Evolutionary conservation across 768 basidiomycete genomes (phyloP).

Genomic region (Trametes cingulata): DNA sequence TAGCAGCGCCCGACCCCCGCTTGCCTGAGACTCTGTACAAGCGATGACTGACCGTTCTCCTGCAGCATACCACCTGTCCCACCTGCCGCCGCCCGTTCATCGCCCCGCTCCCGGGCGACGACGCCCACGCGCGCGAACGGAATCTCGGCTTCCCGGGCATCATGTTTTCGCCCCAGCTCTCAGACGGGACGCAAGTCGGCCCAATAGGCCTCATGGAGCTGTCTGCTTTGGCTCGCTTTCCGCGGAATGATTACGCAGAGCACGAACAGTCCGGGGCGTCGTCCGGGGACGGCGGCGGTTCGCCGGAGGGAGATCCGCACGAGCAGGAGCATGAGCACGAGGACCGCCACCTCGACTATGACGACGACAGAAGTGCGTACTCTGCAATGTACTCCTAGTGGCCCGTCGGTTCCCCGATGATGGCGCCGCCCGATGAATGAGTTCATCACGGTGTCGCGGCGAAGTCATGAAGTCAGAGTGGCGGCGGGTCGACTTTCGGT

Average conservation of each 20-base stretch:
- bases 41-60: neutral
- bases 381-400: constrained; percentile 27
- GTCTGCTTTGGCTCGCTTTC: neutral
- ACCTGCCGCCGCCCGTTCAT: constrained; percentile 29
- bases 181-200: neutral
- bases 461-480: no score
- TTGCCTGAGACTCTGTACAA: no score
- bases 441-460: no score
- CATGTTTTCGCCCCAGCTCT: neutral
- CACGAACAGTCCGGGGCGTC: no score
- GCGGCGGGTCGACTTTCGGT: no score
- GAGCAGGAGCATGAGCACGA: neutral
- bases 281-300: no score
- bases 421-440: no score
- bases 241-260: neutral
- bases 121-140: neutral
- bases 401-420: no score
- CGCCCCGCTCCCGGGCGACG: neutral
- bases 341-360: neutral
- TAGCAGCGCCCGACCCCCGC: no score
- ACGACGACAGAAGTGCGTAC: constrained; percentile 20
- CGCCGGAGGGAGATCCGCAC: no score
- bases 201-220: neutral
- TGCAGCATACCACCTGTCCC: constrained; percentile 8
- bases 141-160: neutral